Evolutionary conservation across 257 asterid species (phyloP).

Genomic region (Fraxinus quadrangulata): DNA sequence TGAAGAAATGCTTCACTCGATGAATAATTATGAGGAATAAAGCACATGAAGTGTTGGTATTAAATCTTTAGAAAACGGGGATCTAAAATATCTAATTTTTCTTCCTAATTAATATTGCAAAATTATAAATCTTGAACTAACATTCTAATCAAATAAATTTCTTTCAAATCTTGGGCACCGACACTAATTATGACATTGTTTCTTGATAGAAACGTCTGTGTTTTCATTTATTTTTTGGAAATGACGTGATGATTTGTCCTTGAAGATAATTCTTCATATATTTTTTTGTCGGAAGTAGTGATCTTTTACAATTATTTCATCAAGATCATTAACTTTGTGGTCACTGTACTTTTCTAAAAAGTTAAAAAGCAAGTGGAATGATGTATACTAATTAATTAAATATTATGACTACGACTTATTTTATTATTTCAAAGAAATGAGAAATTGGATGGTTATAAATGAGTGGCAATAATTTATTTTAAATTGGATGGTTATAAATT

Average conservation of each 20-base stretch:
- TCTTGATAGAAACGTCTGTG: conserved; percentile 23
- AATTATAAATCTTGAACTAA: conserved; percentile 34
- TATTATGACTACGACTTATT: background rate
- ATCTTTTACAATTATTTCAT: conserved; percentile 29
- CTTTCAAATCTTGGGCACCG: conserved; percentile 35
- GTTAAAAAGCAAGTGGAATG: conserved; percentile 15
- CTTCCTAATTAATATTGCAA: background rate
- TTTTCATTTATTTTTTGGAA: conserved; percentile 3
- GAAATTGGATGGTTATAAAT: too few relatives aligned
- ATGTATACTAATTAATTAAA: background rate
- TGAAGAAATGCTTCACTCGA: too few relatives aligned
- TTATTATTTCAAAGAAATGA: too few relatives aligned
- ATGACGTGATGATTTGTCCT: conserved; percentile 30
- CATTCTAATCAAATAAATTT: conserved; percentile 29
- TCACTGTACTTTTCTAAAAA: conserved; percentile 3
- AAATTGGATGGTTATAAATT: too few relatives aligned
- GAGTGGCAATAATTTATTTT: too few relatives aligned
- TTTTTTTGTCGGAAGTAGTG: background rate
- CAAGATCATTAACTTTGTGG: conserved; percentile 25
- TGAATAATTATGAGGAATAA: too few relatives aligned
- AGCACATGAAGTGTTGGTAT: too few relatives aligned
- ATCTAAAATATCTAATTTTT: background rate
- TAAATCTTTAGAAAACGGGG: background rate
- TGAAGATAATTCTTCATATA: conserved; percentile 15
- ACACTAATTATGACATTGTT: conserved; percentile 32